phyloP scores from a whole-genome alignment of 106 monocot genomes.

The Dendrobium huoshanense region DNA sequence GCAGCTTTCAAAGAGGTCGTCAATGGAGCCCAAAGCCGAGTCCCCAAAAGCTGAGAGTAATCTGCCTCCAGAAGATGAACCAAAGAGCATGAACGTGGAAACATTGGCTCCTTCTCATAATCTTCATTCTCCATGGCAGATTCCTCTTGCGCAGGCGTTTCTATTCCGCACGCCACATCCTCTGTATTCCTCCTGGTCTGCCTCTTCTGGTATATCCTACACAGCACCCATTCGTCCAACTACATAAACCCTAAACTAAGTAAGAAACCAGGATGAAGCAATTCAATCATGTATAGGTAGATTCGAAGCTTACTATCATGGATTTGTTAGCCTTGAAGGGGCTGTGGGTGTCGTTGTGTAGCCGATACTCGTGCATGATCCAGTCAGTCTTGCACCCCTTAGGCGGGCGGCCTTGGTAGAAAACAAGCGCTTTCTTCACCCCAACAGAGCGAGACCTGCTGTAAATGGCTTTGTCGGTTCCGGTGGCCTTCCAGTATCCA shows the following conservation, averaged over 20 bases:
- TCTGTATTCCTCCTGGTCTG: background rate
- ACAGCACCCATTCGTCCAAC: slow-evolving; percentile 36
- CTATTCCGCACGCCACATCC: background rate
- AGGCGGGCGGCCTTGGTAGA: slow-evolving; percentile 42
- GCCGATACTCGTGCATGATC: slow-evolving; percentile 16
- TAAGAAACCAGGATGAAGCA: no score
- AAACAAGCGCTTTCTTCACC: slow-evolving; percentile 49
- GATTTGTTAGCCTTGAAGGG: slow-evolving; percentile 13
- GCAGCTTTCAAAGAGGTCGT: background rate
- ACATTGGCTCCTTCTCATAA: background rate
- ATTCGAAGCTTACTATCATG: slow-evolving; percentile 8
- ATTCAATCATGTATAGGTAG: background rate
- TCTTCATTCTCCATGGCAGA: background rate
- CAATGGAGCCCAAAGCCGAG: background rate
- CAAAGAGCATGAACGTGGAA: slow-evolving; percentile 2
- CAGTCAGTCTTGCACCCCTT: slow-evolving; percentile 21
- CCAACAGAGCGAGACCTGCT: slow-evolving; percentile 19
- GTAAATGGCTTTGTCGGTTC: slow-evolving; percentile 40
- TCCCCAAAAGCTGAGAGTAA: slow-evolving; percentile 3
- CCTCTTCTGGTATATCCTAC: slow-evolving; percentile 30
- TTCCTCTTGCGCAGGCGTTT: background rate
- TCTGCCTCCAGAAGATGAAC: slow-evolving; percentile 2
- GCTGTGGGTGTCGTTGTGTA: background rate
- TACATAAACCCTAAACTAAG: slow-evolving; percentile 1
- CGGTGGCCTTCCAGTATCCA: slow-evolving; percentile 51